Percentiles rank a stretch among this genome's conserved stretches.
These are phyloP conservation scores for Trapa incisa DNA, from an alignment of 345 rosid species.

Conservation along the genomic window DNA sequence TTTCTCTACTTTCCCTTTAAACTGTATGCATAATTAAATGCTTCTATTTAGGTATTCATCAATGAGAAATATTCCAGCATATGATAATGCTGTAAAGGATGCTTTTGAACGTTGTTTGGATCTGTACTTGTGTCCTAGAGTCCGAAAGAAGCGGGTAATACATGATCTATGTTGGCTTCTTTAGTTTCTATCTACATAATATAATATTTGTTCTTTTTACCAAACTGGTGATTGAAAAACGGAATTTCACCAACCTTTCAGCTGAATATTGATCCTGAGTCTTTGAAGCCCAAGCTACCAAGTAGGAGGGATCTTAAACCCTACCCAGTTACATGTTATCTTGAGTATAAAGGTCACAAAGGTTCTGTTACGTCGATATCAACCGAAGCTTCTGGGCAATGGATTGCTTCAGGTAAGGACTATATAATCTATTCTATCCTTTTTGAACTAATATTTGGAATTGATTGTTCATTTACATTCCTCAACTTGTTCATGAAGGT, in stretches of 20 bases:
- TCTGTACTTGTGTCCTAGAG: conserved; percentile 85
- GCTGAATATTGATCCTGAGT: conserved; percentile 88
- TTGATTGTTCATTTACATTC: conserved; percentile 12
- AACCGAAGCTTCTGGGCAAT: conserved; percentile 66
- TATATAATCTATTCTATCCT: background rate
- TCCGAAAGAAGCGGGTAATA: conserved; percentile 86
- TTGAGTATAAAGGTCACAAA: conserved; percentile 86
- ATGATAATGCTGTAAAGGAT: conserved; percentile 76
- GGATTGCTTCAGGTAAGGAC: conserved; percentile 77
- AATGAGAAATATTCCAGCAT: conserved; percentile 68
- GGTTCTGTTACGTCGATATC: conserved; percentile 72
- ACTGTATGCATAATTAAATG: conserved; percentile 8
- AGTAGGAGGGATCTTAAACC: conserved; percentile 86
- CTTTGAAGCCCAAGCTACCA: conserved; percentile 86
- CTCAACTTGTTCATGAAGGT: conserved; percentile 24
- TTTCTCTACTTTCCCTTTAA: conserved; percentile 2
- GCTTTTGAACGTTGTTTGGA: conserved; percentile 90
- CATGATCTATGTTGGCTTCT: background rate
- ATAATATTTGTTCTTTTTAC: background rate
- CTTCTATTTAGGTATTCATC: conserved; percentile 47
- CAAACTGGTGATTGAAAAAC: background rate
- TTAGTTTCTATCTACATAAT: background rate
- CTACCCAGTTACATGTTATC: conserved; percentile 56
- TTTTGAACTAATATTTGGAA: background rate
- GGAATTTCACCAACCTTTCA: conserved; percentile 18